A percentile compares a stretch with the other conserved stretches of the same genome.
Evolutionary conservation across 2,329 filamentous ascomycete species (phyloP).

Genomic region (Periconia digitata): DNA sequence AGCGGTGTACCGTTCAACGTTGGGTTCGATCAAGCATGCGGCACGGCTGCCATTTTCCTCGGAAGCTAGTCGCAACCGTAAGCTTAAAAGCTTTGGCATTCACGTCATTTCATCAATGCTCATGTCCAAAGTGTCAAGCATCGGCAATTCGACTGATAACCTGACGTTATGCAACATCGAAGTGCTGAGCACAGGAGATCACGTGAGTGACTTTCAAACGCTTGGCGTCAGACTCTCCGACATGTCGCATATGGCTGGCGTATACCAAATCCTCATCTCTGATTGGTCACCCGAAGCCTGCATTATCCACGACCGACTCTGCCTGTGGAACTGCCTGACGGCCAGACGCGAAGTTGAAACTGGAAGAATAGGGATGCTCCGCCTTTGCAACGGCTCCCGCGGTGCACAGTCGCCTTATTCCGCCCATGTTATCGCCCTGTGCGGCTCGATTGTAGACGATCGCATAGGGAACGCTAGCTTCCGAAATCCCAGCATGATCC

Average conservation of each 20-base stretch:
- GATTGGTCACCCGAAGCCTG: neutral
- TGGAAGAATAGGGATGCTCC: neutral
- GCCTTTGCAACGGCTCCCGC: constrained; percentile 4
- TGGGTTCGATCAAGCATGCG: too few relatives aligned
- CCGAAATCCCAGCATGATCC: too few relatives aligned
- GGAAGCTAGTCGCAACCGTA: too few relatives aligned
- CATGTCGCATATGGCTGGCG: constrained; percentile 5
- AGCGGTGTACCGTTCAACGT: too few relatives aligned
- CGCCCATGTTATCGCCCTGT: neutral
- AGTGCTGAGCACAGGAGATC: neutral
- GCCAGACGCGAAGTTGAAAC: constrained; percentile 8
- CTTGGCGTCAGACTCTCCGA: neutral
- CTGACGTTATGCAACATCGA: too few relatives aligned
- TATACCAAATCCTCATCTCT: neutral
- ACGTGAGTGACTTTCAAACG: neutral
- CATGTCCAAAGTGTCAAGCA: too few relatives aligned
- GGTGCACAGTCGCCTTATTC: neutral
- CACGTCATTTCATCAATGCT: too few relatives aligned
- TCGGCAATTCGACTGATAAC: too few relatives aligned
- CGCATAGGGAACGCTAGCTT: constrained; percentile 12
- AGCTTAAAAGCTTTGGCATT: too few relatives aligned
- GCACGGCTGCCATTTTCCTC: too few relatives aligned
- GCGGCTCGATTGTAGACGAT: constrained; percentile 11
- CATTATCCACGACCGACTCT: neutral
- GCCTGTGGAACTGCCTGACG: constrained; percentile 3